Conservation (phyloP, 345 rosid species). For the Mercurialis annua region DNA sequence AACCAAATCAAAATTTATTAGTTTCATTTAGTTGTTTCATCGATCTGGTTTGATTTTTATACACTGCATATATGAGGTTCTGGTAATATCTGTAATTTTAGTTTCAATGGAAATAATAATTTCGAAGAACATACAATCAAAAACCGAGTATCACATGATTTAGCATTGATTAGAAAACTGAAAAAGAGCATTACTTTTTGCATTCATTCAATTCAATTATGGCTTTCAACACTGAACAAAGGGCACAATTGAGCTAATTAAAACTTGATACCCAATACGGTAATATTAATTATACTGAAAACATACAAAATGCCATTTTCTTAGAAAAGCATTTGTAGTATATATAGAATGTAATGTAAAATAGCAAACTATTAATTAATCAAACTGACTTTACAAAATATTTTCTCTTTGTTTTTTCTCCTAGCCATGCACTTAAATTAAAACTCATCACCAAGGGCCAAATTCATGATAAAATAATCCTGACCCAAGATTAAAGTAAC, state of each 20-base stretch:
- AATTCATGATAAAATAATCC: background rate
- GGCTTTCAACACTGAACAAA: too few relatives aligned
- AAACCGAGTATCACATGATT: too few relatives aligned
- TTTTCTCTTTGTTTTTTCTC: background rate
- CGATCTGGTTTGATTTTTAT: too few relatives aligned
- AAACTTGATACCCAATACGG: background rate
- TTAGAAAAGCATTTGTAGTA: background rate
- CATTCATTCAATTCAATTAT: too few relatives aligned
- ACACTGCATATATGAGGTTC: too few relatives aligned
- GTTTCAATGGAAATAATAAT: too few relatives aligned
- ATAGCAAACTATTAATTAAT: background rate
- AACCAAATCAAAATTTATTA: too few relatives aligned
- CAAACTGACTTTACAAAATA: background rate
- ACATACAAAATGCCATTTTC: background rate
- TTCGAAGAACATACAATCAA: too few relatives aligned
- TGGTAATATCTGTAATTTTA: too few relatives aligned
- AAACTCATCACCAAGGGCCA: conserved; percentile 14
- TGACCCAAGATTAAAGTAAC: background rate
- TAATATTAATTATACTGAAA: conserved; percentile 1
- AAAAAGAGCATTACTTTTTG: too few relatives aligned
- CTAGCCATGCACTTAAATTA: background rate
- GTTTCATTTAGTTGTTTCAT: too few relatives aligned
- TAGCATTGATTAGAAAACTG: too few relatives aligned
- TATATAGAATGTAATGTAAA: background rate
- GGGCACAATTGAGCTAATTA: background rate